These are phyloP conservation scores for Knoxdaviesia proteae DNA, from an alignment of 2,329 filamentous ascomycete genomes.

Conservation along the genomic window DNA sequence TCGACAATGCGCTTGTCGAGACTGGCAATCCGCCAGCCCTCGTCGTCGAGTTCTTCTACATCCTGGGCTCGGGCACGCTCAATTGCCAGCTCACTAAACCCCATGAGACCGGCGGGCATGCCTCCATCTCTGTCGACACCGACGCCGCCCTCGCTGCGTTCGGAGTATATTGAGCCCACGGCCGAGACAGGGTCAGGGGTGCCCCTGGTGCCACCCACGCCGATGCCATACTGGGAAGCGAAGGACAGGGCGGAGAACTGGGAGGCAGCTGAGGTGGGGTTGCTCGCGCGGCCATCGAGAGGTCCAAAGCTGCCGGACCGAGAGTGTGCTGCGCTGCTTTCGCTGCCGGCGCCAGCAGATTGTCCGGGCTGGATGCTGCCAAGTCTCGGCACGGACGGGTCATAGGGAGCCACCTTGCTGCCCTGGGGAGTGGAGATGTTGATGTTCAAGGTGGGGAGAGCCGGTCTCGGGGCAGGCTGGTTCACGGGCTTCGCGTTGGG, in stretches of 20 bases:
- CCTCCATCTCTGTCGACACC: conserved; percentile 72
- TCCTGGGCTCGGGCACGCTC: conserved; percentile 71
- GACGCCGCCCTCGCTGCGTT: conserved; percentile 52
- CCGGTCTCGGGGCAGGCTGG: conserved; percentile 21
- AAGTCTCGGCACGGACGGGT: conserved; percentile 22
- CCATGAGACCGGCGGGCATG: conserved; percentile 19
- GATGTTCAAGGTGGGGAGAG: conserved; percentile 61
- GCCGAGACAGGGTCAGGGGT: conserved; percentile 76
- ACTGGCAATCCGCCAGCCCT: conserved; percentile 86
- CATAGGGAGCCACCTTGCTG: conserved; percentile 51
- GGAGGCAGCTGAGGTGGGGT: conserved; percentile 71
- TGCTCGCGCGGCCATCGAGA: conserved; percentile 54
- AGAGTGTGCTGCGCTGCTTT: conserved; percentile 60
- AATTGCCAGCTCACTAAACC: conserved; percentile 12
- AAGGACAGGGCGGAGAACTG: conserved; percentile 72
- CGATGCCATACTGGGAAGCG: conserved; percentile 49
- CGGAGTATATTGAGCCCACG: conserved; percentile 67
- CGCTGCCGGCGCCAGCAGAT: conserved; percentile 58
- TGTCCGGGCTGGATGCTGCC: conserved; percentile 26
- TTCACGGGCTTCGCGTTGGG: conserved; percentile 60
- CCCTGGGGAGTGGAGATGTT: conserved; percentile 80
- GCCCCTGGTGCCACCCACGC: conserved; percentile 39
- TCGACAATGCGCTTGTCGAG: conserved; percentile 74
- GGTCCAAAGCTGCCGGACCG: conserved; percentile 68
- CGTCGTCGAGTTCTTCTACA: conserved; percentile 85